phyloP scores from a whole-genome alignment of 2,329 filamentous ascomycete species.

The Ophiostoma angusticollis region DNA sequence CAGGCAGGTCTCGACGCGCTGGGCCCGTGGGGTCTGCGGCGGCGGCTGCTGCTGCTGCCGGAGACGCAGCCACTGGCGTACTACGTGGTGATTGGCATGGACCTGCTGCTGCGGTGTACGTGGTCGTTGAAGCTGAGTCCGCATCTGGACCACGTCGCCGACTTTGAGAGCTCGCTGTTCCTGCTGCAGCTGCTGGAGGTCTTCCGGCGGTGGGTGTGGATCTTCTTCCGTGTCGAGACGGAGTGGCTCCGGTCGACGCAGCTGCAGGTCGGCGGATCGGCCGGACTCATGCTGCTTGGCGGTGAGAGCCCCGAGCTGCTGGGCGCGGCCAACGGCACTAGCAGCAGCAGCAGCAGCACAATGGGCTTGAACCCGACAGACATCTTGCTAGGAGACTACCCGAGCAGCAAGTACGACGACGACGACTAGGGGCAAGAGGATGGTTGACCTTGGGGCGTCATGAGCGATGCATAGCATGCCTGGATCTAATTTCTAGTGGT shows the following conservation, averaged over 20 bases:
- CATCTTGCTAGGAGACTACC: slow-evolving; percentile 61
- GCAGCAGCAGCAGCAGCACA: slow-evolving; percentile 23
- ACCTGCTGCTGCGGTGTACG: slow-evolving; percentile 72
- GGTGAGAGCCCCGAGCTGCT: slow-evolving; percentile 11
- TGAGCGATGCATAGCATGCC: too few relatives aligned
- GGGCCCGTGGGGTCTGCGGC: slow-evolving; percentile 64
- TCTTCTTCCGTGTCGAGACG: slow-evolving; percentile 88
- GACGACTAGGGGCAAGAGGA: too few relatives aligned
- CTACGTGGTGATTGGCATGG: slow-evolving; percentile 66
- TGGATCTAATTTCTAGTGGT: too few relatives aligned
- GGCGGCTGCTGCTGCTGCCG: slow-evolving; percentile 59
- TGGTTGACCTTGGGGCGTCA: background rate
- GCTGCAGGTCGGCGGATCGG: background rate
- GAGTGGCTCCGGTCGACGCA: slow-evolving; percentile 62
- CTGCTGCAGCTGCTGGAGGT: slow-evolving; percentile 79
- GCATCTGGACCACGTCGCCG: slow-evolving; percentile 69
- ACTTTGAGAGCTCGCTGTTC: slow-evolving; percentile 82
- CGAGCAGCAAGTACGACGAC: slow-evolving; percentile 46
- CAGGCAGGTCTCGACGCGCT: too few relatives aligned
- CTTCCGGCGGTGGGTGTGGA: slow-evolving; percentile 85
- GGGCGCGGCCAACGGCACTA: background rate
- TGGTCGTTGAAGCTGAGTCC: slow-evolving; percentile 83
- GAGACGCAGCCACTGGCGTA: slow-evolving; percentile 53
- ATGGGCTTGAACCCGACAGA: slow-evolving; percentile 50
- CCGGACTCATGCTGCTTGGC: background rate